Evolutionary conservation across 2,329 filamentous ascomycete genomes (phyloP).

Genomic region (Phoma herbarum): DNA sequence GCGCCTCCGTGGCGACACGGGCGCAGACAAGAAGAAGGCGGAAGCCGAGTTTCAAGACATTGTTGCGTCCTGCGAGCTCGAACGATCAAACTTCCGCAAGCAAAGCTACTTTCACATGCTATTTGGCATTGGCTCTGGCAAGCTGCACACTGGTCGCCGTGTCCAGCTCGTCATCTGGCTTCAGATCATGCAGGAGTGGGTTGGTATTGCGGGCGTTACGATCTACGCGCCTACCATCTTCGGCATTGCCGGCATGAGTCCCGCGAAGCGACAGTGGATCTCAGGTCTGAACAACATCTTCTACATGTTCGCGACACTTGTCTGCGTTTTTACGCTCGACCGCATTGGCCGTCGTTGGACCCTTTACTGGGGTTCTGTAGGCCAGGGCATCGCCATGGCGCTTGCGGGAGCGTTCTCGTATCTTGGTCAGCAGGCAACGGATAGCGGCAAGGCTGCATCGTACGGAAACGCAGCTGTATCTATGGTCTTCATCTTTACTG

Average conservation of each 20-base stretch:
- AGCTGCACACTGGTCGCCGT: constrained; percentile 71
- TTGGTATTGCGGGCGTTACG: constrained; percentile 74
- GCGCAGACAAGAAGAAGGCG: constrained; percentile 57
- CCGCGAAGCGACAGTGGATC: constrained; percentile 56
- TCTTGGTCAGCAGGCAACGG: constrained; percentile 59
- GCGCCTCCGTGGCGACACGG: constrained; percentile 68
- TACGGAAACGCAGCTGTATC: constrained; percentile 72
- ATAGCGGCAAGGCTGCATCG: constrained; percentile 57
- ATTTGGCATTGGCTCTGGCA: constrained; percentile 70
- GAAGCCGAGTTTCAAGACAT: constrained; percentile 71
- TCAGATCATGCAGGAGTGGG: constrained; percentile 75
- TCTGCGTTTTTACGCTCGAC: constrained; percentile 75
- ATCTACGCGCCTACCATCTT: constrained; percentile 67
- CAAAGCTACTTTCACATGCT: constrained; percentile 73
- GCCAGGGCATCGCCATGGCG: constrained; percentile 73
- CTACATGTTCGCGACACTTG: constrained; percentile 70
- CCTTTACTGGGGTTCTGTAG: constrained; percentile 72
- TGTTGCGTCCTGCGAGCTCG: constrained; percentile 67
- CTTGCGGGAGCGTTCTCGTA: constrained; percentile 70
- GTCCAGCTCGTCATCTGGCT: constrained; percentile 76
- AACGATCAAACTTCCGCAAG: constrained; percentile 58
- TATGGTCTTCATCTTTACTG: constrained; percentile 76
- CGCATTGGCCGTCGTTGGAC: constrained; percentile 74
- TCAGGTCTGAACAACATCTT: constrained; percentile 60
- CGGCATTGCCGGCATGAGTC: constrained; percentile 71